These are phyloP conservation scores for Coriaria nepalensis DNA, from an alignment of 306 rosid genomes.

Conservation along the genomic window DNA sequence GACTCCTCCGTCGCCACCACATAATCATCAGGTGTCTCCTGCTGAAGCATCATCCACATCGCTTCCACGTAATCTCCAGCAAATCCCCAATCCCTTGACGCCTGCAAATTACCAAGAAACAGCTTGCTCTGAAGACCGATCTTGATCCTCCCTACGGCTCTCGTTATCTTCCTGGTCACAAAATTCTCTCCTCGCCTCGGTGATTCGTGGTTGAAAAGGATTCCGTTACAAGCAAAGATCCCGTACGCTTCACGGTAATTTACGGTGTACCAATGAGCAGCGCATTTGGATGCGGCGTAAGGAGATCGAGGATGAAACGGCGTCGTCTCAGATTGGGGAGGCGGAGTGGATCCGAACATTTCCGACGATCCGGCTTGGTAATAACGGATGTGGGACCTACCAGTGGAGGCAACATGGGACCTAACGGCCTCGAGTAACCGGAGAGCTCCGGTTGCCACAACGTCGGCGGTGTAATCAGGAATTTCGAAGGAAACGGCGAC, in stretches of 20 bases:
- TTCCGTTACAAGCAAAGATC: constrained; percentile 79
- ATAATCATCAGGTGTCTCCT: constrained; percentile 81
- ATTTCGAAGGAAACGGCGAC: constrained; percentile 97
- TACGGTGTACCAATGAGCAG: constrained; percentile 99
- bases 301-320: constrained; percentile 97
- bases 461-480: constrained; percentile 97
- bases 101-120: constrained; percentile 69
- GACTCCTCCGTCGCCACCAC: constrained; percentile 97
- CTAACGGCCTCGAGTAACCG: constrained; percentile 90
- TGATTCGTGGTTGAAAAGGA: constrained; percentile 83
- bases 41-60: constrained; percentile 99
- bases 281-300: constrained; percentile 85
- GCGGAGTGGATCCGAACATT: constrained; percentile 88
- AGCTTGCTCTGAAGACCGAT: constrained; percentile 77
- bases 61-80: constrained; percentile 97
- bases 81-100: constrained; percentile 95
- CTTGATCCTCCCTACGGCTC: constrained; percentile 94
- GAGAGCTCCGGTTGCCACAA: constrained; percentile 89
- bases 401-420: constrained; percentile 67
- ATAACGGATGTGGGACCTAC: constrained; percentile 51
- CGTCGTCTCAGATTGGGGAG: constrained; percentile 75
- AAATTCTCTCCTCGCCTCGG: constrained; percentile 92
- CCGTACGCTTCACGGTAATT: constrained; percentile 95
- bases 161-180: constrained; percentile 82
- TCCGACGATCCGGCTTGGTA: constrained; percentile 98